Evolutionary conservation across 768 basidiomycete species (phyloP), one percentile per base, ranked within the genome.

Genomic region (Naganishia kalamii): DNA sequence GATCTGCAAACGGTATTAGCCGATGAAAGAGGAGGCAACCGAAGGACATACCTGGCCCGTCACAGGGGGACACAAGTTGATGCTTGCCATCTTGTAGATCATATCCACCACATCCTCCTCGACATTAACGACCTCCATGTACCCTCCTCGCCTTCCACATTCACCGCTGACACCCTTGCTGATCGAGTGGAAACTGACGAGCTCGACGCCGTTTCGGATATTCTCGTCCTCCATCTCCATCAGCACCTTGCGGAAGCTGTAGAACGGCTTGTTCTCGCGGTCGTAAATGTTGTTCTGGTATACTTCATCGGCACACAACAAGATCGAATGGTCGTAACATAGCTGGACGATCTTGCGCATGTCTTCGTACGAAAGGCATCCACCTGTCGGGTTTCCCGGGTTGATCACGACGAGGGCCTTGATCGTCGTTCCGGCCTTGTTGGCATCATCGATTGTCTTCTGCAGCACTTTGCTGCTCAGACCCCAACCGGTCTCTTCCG

Each of bases 221-320:
- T 76, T 72, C 27, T 85, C 83, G n/a, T 87, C 88, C 60, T 84
- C 77, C 68, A 87, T 80, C 44, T 83, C 79, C 59, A 82, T 80
- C 2, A 96, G 85, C 59, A 90, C 82, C 79, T 91, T 88, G 79
- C 97, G 97, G 85, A 99, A 98, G 11, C 89, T 91, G 54, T 86
- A 85, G 84, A 99, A 99, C 0, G 88, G 83, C 76, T 88, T 85
- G 44, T 80, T 81, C 5, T 70, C 50, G 3, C 72, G 72, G 48
- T 83, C 81, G 81, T 93, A 92, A 47, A 98, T 83, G 81, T 98
- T 98, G 71, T 80, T 81, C 79, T 99, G 94, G 83, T 99, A 97
- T n/a, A 99, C 94, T 78, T 99, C 94, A 78, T 99, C 94, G 0
- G 94, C 94, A 69, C 98, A 84, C 57, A 99, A 85, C 23, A 94